A percentile compares a stretch with the other conserved stretches of the same genome.
These are phyloP conservation scores for Lyophyllum semitale DNA, from an alignment of 768 basidiomycete genomes.

Conservation along the genomic window DNA sequence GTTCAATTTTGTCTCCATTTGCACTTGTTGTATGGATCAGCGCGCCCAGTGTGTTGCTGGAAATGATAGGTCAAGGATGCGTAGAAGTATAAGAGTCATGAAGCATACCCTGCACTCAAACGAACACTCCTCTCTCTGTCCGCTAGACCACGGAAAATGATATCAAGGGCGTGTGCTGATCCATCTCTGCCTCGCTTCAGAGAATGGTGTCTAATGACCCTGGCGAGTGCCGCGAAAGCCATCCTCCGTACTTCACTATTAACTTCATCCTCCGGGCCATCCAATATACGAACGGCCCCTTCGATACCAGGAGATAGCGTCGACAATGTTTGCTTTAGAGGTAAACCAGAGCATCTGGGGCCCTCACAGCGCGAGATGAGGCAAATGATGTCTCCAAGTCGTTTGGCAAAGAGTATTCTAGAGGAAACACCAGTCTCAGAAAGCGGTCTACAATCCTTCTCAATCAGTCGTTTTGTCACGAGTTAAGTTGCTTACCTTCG, in stretches of 20 bases:
- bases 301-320: conserved; percentile 35
- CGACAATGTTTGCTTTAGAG: conserved; percentile 23
- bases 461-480: background rate
- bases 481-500: conserved; percentile 32
- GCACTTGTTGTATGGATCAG: conserved; percentile 40
- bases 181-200: conserved; percentile 28
- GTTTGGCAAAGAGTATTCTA: conserved; percentile 34
- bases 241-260: conserved; percentile 46
- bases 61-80: conserved; percentile 1
- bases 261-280: conserved; percentile 48
- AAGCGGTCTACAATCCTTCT: conserved; percentile 34
- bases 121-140: conserved; percentile 62
- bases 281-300: conserved; percentile 42
- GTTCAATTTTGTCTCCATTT: conserved; percentile 35
- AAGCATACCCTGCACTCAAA: conserved; percentile 68
- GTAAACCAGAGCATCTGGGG: conserved; percentile 26
- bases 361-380: conserved; percentile 36
- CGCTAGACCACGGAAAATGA: conserved; percentile 50
- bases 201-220: conserved; percentile 45
- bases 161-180: conserved; percentile 32
- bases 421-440: conserved; percentile 26
- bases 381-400: conserved; percentile 36
- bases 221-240: conserved; percentile 40
- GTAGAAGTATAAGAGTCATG: background rate
- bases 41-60: conserved; percentile 50